Base-by-base conservation (phyloP, 1,139 yeast genomes). In the Hyphopichia wangnamkhiaoensis region DNA sequence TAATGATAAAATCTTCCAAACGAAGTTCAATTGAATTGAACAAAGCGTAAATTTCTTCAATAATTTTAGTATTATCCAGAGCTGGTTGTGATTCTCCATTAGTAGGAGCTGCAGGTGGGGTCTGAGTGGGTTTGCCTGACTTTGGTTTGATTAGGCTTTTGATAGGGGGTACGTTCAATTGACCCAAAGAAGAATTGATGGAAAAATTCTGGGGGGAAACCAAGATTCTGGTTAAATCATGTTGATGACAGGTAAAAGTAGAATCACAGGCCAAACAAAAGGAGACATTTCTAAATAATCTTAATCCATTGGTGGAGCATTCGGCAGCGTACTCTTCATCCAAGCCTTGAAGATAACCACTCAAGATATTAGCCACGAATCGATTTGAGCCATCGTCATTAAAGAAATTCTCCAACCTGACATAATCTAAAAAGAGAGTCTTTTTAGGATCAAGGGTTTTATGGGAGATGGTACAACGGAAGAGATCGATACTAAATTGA, bases 231-330 rank as follows among this genome's bases (percentile, higher is more conserved):
- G 40, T 40, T 6, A 44, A 46, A 12, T 51, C 49, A 1, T 48
- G 44, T 2, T 46, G 37, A 3, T 49, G 42, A 41, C 68, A 63
- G 16, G 53, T 48, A 15, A 62, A 41, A 3, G 57, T 49, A 9
- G 61, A 52, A 37, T 61, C 61, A 41, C 59, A 61, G 15, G 48
- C 44, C 14, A 68, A 41, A 7, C 47, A 47, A 16, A 68, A 41
- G 41, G 67, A 74, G 14, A 65, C 42, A 42, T 61, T 68, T 41
- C 71, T 52, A 46, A 65, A 62, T n/a, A 65, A 44, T 18, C 48
- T 60, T 12, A 17, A 5, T 15, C 31, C 31, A 28, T 12, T 17
- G 4, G 24, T 18, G 8, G 5, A n/a, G 14, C n/a, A 14, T 9
- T 7, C 8, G 13, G n/a, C 23, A 3, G 14, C 7, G 3, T 17